phyloP scores from a whole-genome alignment of 2,329 filamentous ascomycete species.

The Colletotrichum scovillei region DNA sequence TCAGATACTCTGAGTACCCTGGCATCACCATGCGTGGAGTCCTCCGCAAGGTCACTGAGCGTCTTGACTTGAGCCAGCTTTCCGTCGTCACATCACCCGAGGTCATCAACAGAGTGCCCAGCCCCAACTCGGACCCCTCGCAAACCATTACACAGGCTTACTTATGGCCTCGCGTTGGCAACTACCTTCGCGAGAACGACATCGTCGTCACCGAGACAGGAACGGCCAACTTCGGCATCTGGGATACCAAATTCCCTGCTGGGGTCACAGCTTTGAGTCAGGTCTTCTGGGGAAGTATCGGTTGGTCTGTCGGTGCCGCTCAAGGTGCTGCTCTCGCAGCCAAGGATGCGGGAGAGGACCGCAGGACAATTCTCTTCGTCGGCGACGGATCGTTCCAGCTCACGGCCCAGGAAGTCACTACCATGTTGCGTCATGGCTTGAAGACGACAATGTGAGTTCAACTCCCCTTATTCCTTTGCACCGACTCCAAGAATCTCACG shows the following conservation, averaged over 20 bases:
- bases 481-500: not conserved
- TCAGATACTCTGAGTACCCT: constrained; percentile 83
- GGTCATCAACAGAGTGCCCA: constrained; percentile 62
- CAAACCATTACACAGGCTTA: constrained; percentile 73
- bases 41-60: constrained; percentile 74
- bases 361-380: constrained; percentile 85
- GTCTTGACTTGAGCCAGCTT: constrained; percentile 68
- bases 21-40: constrained; percentile 83
- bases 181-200: constrained; percentile 78
- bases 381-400: constrained; percentile 90
- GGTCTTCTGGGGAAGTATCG: constrained; percentile 77
- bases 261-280: constrained; percentile 85
- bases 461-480: not conserved
- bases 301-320: constrained; percentile 69
- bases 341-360: constrained; percentile 68
- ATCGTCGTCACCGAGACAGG: constrained; percentile 89
- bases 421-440: constrained; percentile 81
- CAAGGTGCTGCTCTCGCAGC: constrained; percentile 79
- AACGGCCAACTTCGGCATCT: constrained; percentile 89
- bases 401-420: constrained; percentile 85
- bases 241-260: constrained; percentile 83
- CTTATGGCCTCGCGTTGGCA: constrained; percentile 82
- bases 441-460: constrained; percentile 79
- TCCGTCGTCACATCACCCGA: constrained; percentile 63
- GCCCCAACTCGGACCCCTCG: constrained; percentile 51